Evolutionary conservation across 2,329 filamentous ascomycete species (phyloP), one percentile per base, ranked within the genome.

Genomic region (Metarhizium anisopliae): DNA sequence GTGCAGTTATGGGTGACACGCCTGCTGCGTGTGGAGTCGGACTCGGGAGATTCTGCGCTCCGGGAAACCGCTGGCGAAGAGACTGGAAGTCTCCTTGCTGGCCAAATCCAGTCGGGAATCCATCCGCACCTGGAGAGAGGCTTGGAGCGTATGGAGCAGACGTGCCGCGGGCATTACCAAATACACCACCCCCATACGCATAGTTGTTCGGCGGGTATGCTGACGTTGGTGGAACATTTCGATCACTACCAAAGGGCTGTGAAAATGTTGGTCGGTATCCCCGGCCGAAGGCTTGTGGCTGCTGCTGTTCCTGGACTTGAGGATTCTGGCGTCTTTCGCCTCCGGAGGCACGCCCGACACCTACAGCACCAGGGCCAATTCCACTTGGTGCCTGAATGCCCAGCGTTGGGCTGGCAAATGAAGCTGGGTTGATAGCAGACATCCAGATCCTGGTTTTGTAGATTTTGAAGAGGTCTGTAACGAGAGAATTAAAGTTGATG

Each of bases 381-480:
- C 82, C 82, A 59, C 83, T 85, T 1, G 86, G 84, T 2, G 85
- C 83, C 67, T 86, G 85, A 25, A 91, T 75, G 30, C 87, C 87
- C 51, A 89, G 77, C 3, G 84, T 84, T 18, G 89, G 87, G 59
- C 85, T 92, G 29, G 89, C 89, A 70, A 97, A 96, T 0, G 93
- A 96, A 5, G 93, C 94, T 7, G 94, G 94, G 68, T 99, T 99
- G 71, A 99, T 95, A 4, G 94, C 94, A 4, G 93, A 97, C 90
- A 99, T 96, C 94, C 94, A 99, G 65, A 99, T 99, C 63, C 95
- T 85, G 25, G 93, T 96, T 77, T 99, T 99, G 80, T 97, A 99
- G 59, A 97, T 93, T 74, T 97, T 97, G 81, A 97, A 99, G 13
- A 99, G 79, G 68, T 99, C 94, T 0, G 92, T 96, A 54, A 99